Evolutionary conservation across 1,284 basidiomycete species (phyloP).

Genomic region (Boletellus dicymbophilus): DNA sequence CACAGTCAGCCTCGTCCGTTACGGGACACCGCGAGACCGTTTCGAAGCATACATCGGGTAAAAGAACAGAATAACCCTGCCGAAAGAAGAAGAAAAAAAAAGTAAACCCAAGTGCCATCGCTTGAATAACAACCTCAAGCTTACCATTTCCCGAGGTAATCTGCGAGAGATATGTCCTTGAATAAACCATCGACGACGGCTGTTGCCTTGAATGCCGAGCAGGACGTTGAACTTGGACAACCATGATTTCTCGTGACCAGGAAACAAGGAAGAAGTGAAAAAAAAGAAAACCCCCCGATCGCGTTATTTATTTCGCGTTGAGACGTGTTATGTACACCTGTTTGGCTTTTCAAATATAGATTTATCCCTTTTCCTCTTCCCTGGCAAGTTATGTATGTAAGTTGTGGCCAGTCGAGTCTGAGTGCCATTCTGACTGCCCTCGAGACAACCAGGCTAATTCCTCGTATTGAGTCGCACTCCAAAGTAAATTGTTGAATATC

Average conservation of each 20-base stretch:
- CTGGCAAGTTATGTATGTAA: neutral
- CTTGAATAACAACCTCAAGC: neutral
- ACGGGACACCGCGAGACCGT: conserved; percentile 7
- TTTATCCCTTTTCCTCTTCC: no score
- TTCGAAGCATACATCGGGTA: conserved; percentile 69
- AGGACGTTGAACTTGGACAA: conserved; percentile 73
- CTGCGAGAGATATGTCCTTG: conserved; percentile 70
- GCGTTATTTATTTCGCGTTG: conserved; percentile 19
- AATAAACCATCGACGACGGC: conserved; percentile 79
- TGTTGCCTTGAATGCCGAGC: conserved; percentile 75
- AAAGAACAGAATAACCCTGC: conserved; percentile 77
- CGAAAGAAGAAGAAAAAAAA: conserved; percentile 14
- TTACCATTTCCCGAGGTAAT: conserved; percentile 84
- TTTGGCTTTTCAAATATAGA: neutral
- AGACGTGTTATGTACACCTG: neutral
- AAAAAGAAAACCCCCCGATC: neutral
- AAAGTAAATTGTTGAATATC: no score
- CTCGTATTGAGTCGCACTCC: no score
- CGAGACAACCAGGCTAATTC: no score
- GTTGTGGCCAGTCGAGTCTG: neutral
- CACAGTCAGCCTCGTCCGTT: no score
- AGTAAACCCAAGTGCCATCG: neutral
- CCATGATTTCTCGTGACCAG: conserved; percentile 42
- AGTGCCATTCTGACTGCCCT: no score
- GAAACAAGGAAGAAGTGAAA: neutral